Evolutionary conservation across 2,329 filamentous ascomycete species (phyloP), one percentile per base, ranked within the genome.

Genomic region (Clonostachys rhizophaga): DNA sequence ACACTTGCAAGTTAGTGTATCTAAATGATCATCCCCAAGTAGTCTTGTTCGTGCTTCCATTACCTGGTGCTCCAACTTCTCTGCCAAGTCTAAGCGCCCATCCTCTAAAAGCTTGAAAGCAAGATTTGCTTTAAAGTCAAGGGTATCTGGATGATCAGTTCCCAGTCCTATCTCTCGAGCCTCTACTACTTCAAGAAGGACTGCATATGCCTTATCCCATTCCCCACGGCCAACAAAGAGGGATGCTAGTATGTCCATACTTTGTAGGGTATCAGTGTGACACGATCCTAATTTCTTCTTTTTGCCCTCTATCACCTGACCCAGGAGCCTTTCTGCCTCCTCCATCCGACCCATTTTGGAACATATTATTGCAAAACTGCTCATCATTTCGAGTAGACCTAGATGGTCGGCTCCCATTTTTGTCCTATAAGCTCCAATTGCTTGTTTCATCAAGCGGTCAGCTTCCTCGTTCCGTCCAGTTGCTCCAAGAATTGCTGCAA

Each of bases 251-350:
- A 40, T 34, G 4, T n/a, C 18, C 44, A 46, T 46, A 17, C 44
- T 16, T 16, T 16, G 16, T 16, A 16, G 16, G 16, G 16, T 16
- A 16, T 16, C 16, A 16, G 16, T 16, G 16, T 16, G 16, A 16
- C 16, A 16, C 16, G 16, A 16, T 16, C 75, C 57, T 0, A 54
- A 45, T 42, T 42, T 17, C 12, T 9, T 51, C 36, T 49, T 52
- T 2, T 24, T 17, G 0, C 7, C 45, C 46, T 55, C 52, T 16
- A 59, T 6, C 10, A 50, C 50, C 16, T 49, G 16, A 16, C 16
- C 16, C 16, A 16, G 16, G 24, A 53, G 13, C 34, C 43, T 43
- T 24, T 44, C 48, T 4, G 34, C 52, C 17, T 59, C 54, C 8
- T 50, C 12, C 0, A 5, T 53, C 7, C 40, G 47, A 7, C 41